Conservation (phyloP, 106 monocot species). For the Posidonia australis region DNA sequence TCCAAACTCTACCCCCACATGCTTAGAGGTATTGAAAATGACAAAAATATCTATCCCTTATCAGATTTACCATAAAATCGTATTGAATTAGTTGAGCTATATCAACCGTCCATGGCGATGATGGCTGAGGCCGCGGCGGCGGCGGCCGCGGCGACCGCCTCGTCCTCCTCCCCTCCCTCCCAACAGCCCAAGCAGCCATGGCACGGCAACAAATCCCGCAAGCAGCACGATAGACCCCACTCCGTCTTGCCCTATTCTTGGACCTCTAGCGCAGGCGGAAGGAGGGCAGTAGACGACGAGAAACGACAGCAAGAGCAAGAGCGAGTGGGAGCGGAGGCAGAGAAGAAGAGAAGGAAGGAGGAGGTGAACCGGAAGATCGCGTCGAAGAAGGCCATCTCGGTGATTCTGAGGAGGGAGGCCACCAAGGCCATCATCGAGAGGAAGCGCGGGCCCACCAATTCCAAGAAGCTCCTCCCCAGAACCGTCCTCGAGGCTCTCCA, state of each 20-base stretch:
- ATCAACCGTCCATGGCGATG: no score
- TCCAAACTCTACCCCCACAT: no score
- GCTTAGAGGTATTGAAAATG: no score
- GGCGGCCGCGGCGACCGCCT: neutral
- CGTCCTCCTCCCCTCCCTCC: neutral
- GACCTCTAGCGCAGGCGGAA: neutral
- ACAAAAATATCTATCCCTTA: no score
- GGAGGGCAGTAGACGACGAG: neutral
- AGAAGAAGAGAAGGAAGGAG: constrained; percentile 39
- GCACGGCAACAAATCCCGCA: neutral
- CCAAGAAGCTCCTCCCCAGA: constrained; percentile 66
- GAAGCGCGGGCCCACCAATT: constrained; percentile 56
- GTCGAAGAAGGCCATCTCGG: constrained; percentile 84
- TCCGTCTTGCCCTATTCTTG: neutral
- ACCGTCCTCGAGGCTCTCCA: constrained; percentile 92
- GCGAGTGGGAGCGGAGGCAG: neutral
- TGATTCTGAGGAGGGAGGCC: constrained; percentile 77
- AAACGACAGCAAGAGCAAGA: neutral
- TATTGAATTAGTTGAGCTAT: no score
- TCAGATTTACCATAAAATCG: no score
- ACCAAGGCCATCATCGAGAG: constrained; percentile 81
- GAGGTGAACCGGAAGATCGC: constrained; percentile 75
- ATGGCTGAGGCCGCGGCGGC: no score
- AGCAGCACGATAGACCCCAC: neutral
- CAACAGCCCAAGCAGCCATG: neutral